Conservation (phyloP, 2,329 filamentous ascomycete species). For the Alternaria postmessia region DNA sequence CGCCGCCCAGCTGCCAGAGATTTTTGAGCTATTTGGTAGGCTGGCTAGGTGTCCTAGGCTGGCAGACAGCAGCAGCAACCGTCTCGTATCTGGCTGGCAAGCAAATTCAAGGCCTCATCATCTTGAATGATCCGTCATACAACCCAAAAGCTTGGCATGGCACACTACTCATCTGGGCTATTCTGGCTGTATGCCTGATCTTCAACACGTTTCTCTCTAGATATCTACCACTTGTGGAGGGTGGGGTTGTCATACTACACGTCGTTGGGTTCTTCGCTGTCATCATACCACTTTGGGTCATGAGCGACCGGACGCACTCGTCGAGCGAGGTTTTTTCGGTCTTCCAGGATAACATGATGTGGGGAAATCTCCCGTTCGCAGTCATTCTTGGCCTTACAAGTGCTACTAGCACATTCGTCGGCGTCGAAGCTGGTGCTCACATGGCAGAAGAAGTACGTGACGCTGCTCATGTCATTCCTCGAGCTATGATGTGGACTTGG, state of each 20-base stretch:
- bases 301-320: constrained; percentile 45
- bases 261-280: constrained; percentile 60
- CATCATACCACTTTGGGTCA: constrained; percentile 47
- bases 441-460: constrained; percentile 44
- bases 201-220: constrained; percentile 55
- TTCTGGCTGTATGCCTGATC: constrained; percentile 43
- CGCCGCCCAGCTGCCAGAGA: constrained; percentile 48
- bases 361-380: constrained; percentile 1
- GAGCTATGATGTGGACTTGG: constrained; percentile 50
- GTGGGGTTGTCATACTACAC: constrained; percentile 52
- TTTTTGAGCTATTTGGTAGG: constrained; percentile 52
- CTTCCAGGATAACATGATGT: constrained; percentile 53
- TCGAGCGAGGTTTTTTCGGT: constrained; percentile 52
- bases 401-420: constrained; percentile 50
- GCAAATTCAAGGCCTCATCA: constrained; percentile 49
- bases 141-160: constrained; percentile 53
- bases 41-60: constrained; percentile 57
- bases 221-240: constrained; percentile 39
- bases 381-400: constrained; percentile 47
- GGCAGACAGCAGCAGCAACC: constrained; percentile 56
- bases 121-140: constrained; percentile 53
- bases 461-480: constrained; percentile 38
- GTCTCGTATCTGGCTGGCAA: constrained; percentile 54
- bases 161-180: constrained; percentile 57
- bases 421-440: constrained; percentile 47